Evolutionary conservation across 176 grass and related monocot species (phyloP), one percentile per base, ranked within the genome.

Genomic region (Alloteropsis semialata): DNA sequence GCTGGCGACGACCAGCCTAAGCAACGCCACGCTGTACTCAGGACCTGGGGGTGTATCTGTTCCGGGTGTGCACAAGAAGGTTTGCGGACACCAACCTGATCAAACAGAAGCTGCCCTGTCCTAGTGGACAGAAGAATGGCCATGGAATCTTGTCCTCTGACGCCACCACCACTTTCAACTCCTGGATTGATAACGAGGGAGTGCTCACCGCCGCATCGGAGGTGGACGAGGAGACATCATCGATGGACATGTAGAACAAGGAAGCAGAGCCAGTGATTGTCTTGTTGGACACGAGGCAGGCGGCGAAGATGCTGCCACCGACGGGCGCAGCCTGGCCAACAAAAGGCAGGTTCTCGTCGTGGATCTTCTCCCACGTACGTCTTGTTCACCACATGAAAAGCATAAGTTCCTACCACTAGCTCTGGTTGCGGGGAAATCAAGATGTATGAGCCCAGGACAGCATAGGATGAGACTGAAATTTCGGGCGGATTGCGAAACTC

Each of bases 351-450:
- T 61, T 59, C 15, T 57, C 30, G 78, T 43, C 44, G 49, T 21
- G 4, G n/a, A 69, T 22, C 65, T 69, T 56, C 34, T 69, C 80
- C 80, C 80, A 72, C 6, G 24, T 72, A 72, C 6, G 24, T 72
- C 19, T 81, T 59, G 24, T 72, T 32, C 80, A 60, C 51, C 37
- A 82, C 39, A 33, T 82, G 37, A 30, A 82, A 72, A 0, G 53
- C 80, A 1, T 33, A 46, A 6, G 80, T 72, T 6, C 66, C 77
- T 12, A 34, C 14, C 39, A 21, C 8, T 19, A 42, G 57, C 10
- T 58, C 24, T 6, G 34, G 80, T 5, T 53, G 46, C 19, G 14
- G 11, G 44, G 77, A 80, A 10, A 80, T 0, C 62, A 80, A 55
- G 62, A 80, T 80, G 62, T 53, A 11, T 0, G 44, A 10, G 46